Base-by-base conservation (phyloP, 176 grass and related monocot species). In the Phoenix roebelenii region DNA sequence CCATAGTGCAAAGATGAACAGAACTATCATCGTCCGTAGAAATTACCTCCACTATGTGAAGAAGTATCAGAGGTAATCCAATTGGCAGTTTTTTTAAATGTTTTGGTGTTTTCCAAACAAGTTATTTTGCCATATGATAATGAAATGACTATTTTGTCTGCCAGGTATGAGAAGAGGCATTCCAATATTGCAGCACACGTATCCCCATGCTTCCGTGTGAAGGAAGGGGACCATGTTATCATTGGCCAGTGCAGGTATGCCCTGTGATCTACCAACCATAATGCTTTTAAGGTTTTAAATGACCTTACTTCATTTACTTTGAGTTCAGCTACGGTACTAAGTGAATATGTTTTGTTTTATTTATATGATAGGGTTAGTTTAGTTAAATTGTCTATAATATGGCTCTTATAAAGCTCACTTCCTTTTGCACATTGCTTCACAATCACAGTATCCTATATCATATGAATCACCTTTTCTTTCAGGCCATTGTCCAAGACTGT, bases 21-120 rank as follows among this genome's bases (percentile, higher is more conserved):
- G 89, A 25, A 95, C 89, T 23, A 95, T 95, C 61, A 95, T 89
- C 19, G 85, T 95, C 23, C 81, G 89, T 55, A 85, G 89, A 77
- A 85, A 95, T 72, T 95, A 95, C 67, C 89, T 89, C 18, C 89
- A 95, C 54, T 95, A 84, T 56, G 89, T 95, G 5, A 95, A 83
- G 72, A 95, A 95, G 57, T 95, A 95, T 65, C 85, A 89, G 57
- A 95, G 89, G 89, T 74, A 75, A 75, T 55, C 59, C 5, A 54
- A 55, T 0, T 23, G 23, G 5, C 18, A 2, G 2, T 1, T 25
- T n/a, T 61, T 5, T 20, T 2, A 4, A 0, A 4, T 7, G 4
- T 7, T 5, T 7, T 20, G 35, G 10, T 24, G 35, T 14, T 14
- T 14, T 14, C 9, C 5, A 44, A 3, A 12, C 35, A 44, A 30